Conservation (phyloP, 768 basidiomycete genomes). For the Leccinum boreale region DNA sequence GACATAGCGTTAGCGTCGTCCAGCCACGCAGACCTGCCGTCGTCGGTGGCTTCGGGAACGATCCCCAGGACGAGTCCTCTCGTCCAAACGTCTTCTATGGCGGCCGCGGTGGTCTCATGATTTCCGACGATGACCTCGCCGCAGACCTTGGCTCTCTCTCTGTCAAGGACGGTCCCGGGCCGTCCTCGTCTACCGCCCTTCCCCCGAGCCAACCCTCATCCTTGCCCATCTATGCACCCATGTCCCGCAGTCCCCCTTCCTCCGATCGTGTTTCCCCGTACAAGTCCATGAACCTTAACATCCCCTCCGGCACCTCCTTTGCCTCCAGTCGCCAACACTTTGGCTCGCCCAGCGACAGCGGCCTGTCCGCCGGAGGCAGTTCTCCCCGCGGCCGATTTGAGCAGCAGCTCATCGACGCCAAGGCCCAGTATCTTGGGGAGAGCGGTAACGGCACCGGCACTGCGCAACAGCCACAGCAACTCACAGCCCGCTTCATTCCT, state of each 20-base stretch:
- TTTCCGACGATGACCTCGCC: conserved; percentile 81
- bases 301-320: conserved; percentile 44
- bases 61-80: conserved; percentile 40
- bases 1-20: conserved; percentile 82
- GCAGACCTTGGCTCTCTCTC: conserved; percentile 63
- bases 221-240: conserved; percentile 70
- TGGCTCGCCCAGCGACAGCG: conserved; percentile 62
- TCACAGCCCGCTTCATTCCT: conserved; percentile 61
- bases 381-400: conserved; percentile 48
- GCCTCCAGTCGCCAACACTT: conserved; percentile 43
- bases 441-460: conserved; percentile 15
- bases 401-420: conserved; percentile 41
- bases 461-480: conserved; percentile 28
- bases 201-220: conserved; percentile 71
- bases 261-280: conserved; percentile 54
- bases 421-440: conserved; percentile 32
- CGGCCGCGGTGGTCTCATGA: conserved; percentile 57
- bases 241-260: conserved; percentile 59
- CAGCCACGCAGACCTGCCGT: conserved; percentile 66
- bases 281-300: conserved; percentile 59
- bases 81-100: conserved; percentile 36
- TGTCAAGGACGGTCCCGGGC: conserved; percentile 33
- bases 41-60: conserved; percentile 56
- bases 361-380: conserved; percentile 48
- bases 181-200: conserved; percentile 44